Conservation (phyloP, 2,329 filamentous ascomycete genomes). For the Aspergillus viridinutans region DNA sequence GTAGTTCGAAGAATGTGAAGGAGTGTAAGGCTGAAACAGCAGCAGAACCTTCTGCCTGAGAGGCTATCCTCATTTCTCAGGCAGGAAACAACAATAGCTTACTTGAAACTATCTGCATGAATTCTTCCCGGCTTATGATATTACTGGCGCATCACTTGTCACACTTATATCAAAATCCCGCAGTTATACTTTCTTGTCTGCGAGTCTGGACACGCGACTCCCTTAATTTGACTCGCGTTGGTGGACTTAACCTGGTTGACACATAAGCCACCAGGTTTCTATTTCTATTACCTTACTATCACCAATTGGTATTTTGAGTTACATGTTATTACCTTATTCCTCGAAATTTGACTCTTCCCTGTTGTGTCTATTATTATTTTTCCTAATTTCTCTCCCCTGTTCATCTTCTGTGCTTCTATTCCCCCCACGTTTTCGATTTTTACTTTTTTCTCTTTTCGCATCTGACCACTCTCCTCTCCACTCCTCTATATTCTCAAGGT, state of each 20-base stretch:
- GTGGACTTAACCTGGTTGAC: no score
- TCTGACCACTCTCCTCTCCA: neutral
- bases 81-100: neutral
- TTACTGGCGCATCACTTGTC: neutral
- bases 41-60: no score
- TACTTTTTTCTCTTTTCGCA: neutral
- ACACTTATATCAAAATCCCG: neutral
- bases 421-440: constrained; percentile 3
- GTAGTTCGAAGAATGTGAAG: no score
- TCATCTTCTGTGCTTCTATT: constrained; percentile 7
- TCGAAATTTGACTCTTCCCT: neutral
- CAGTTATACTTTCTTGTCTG: neutral
- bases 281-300: neutral
- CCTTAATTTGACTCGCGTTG: neutral
- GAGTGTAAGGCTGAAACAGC: no score
- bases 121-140: neutral
- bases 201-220: neutral
- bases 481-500: neutral
- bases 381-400: neutral
- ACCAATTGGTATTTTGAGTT: neutral
- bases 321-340: neutral
- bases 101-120: neutral
- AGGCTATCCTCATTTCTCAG: neutral
- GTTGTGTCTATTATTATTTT: neutral
- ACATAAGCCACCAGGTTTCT: neutral